Evolutionary conservation across 495 filamentous ascomycete genomes (phyloP).

Genomic region (Terfezia boudieri): DNA sequence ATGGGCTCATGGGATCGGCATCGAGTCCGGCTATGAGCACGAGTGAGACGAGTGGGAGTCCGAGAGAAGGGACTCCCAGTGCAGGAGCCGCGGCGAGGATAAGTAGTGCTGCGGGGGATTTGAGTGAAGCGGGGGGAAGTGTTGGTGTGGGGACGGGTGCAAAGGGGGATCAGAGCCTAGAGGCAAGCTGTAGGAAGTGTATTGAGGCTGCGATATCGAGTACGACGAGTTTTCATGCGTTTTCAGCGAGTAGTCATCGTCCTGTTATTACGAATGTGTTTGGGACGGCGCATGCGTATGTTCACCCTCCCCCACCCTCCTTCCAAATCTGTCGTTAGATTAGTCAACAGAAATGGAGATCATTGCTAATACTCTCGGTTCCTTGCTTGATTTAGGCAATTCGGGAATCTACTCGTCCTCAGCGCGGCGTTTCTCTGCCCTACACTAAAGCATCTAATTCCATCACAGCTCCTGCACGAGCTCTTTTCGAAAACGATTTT

Average conservation of each 20-base stretch:
- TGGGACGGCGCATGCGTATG: constrained; percentile 93
- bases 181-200: constrained; percentile 30
- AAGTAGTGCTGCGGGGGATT: too few relatives aligned
- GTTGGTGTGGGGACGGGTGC: too few relatives aligned
- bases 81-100: neutral
- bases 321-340: neutral
- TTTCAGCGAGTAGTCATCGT: constrained; percentile 32
- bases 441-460: constrained; percentile 9
- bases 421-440: constrained; percentile 41
- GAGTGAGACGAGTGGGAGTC: constrained; percentile 19
- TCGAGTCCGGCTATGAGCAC: neutral
- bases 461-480: constrained; percentile 5
- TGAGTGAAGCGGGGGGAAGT: too few relatives aligned
- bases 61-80: constrained; percentile 3
- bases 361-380: too few relatives aligned
- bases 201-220: constrained; percentile 60
- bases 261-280: constrained; percentile 84
- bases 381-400: constrained; percentile 41
- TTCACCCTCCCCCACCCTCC: constrained; percentile 6
- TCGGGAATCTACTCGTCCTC: constrained; percentile 80
- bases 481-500: constrained; percentile 14
- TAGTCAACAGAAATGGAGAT: too few relatives aligned
- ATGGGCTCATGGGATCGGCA: constrained; percentile 20
- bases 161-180: constrained; percentile 4
- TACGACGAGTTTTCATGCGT: constrained; percentile 63